Evolutionary conservation across 768 basidiomycete genomes (phyloP), one percentile per base, ranked within the genome.

Genomic region (Lactarius pseudohatsudake): DNA sequence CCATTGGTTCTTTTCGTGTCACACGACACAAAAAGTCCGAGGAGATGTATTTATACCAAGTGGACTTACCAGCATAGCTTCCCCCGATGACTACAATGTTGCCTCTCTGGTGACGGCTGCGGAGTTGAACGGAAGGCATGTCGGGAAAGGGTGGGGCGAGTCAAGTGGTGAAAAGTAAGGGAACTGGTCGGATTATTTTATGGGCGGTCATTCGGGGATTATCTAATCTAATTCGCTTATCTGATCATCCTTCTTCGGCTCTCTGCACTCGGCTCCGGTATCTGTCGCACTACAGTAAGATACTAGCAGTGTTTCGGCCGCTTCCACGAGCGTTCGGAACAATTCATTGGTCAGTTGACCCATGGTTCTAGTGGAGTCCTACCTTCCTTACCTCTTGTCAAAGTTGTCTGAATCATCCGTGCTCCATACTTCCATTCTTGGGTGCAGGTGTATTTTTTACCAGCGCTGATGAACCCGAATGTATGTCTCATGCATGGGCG

Each of bases 1-100:
- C 16, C 41, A 5, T 18, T 41, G 41, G 41, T 41, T 41, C 16
- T 41, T 3, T 22, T 11, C 0, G 11, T 11, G 47, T 53, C 50
- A 53, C 50, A 1, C 26, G 50, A 53, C 6, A 0, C 22, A 50
- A 2, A 22, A 53, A 53, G 22, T 53, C 50, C 50, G 50, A 15
- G 22, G n/a, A 7, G 7, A 16, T 41, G 10, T 28, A 8, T 41
- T 41, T 41, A 15, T 18, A n/a, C 18, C 28, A 30, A 28, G n/a
- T 20, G 47, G 11, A 66, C 69, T 30, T 38, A 63, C 78, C 78
- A 28, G 77, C 78, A 67, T 76, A 78, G 30, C 73, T 74, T 4
- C 77, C 78, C 11, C 78, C 78, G 18, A 78, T 57, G 45, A 79
- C 74, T 57, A 78, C 72, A 43, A 78, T 73, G 45, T 76, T 77